Evolutionary conservation across 1,284 basidiomycete genomes (phyloP), one percentile per base, ranked within the genome.

Genomic region (Chondrostereum purpureum): DNA sequence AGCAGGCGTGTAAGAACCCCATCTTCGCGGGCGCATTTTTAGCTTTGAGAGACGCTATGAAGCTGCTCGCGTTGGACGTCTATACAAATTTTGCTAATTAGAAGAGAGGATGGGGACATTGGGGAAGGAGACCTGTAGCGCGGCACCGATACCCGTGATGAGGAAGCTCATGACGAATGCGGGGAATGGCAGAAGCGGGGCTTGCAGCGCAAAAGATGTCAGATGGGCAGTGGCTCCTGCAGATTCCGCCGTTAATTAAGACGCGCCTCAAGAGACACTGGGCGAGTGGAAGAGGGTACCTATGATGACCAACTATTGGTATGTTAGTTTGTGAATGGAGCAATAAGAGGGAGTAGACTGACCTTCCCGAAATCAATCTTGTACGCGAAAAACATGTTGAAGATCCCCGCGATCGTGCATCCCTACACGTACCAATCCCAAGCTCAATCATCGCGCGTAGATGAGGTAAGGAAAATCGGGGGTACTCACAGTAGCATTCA

Each of bases 1-100:
- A 62, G 0, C 57, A 53, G 2, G 64, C 68, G 41, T 72, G 70
- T 4, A 70, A 43, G 31, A 70, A 39, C 10, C 66, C 64, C 54
- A 70, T 60, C 42, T 67, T 66, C 1, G 58, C 54, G 1, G 54
- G 47, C 0, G 59, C 55, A 31, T 62, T 52, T n/a, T n/a, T n/a
- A 19, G 61, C 54, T 20, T 60, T 54, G 6, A 68, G 53, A 20
- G 53, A 56, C n/a, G 64, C 63, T 3, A 67, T 63, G 45, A 66
- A 69, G 0, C 65, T 66, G 44, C 70, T 72, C 3, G 65, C 64
- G 50, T 67, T 67, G 2, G 69, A 65, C 42, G 67, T 65, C 59
- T 70, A 5, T 4, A 1, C n/a, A 13, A 39, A 17, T 10, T 8
- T 8, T 8, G 36, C 10, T 8, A 16, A 19, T 10, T 10, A 10